Base-by-base conservation (phyloP, 192 early-diverging fungal species). In the Podila epigama region DNA sequence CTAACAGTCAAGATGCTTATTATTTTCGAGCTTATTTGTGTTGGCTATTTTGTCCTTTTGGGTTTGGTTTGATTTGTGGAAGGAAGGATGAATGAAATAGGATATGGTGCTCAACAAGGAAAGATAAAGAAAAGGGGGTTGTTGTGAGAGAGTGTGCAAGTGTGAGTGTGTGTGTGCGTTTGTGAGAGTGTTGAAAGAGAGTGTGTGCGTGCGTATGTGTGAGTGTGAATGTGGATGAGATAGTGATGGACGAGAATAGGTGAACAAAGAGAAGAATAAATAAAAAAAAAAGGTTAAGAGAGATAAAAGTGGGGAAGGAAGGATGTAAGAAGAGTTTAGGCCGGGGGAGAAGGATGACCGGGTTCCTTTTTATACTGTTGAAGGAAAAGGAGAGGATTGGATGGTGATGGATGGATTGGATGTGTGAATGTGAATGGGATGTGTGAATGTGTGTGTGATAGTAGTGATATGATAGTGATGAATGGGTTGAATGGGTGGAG, bases 241-340 rank as follows among this genome's bases (percentile, higher is more conserved):
- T 32, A 63, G 32, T 48, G 35, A 41, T 20, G 22, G 48, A 39
- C 28, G 13, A 34, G 34, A 50, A 58, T 27, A 31, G 34, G 50
- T 50, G 60, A 56, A 25, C 59, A 54, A 68, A 25, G 54, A 39
- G 35, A 60, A 60, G 41, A 60, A 60, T 36, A 58, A 58, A 31
- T 20, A 58, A 5, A 58, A 29, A 37, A 60, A 35, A 60, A 34
- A 60, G 15, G 27, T 40, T 36, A 48, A 48, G 25, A 48, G 25
- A 22, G 44, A 48, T 48, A 48, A 22, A 48, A 22, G n/a, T 18
- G n/a, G n/a, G n/a, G 15, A 48, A 44, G 25, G n/a, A n/a, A n/a
- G n/a, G n/a, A n/a, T n/a, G n/a, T n/a, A n/a, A n/a, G n/a, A n/a
- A n/a, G n/a, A n/a, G n/a, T n/a, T n/a, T n/a, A n/a, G n/a, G n/a